Evolutionary conservation across 352 stramenopile species (phyloP), one percentile per base, ranked within the genome.

Genomic region (Globisporangium abappressorium): DNA sequence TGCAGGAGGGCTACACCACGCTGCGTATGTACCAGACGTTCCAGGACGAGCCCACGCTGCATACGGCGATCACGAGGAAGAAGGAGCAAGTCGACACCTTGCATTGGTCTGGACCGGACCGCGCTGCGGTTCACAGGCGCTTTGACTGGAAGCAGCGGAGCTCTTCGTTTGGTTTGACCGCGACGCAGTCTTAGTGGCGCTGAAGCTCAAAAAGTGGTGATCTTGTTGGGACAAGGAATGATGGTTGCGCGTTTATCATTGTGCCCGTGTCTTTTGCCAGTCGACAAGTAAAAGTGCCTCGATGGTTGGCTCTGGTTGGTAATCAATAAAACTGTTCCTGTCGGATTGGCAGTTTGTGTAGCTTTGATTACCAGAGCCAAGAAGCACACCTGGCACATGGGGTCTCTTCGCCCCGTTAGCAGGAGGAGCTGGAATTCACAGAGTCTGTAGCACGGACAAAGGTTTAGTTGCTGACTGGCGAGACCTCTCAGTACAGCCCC

Each of bases 61-160:
- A 90, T 11, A 62, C 65, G 1, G 82, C 82, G 34, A 90, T 88
- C 62, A 90, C 76, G 28, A 78, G 84, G 49, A 92, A 92, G 68
- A 72, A 78, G 20, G 20, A 60, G 57, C 60, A 68, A 26, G n/a
- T 18, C 4, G 54, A 7, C 12, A 20, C 53, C 30, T 6, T 33
- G 30, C 30, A 33, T 6, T 2, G 57, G 57, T 20, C 33, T 11
- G 34, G 11, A 62, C 12, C 57, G 57, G 24, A 49, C 30, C 34
- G 57, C 18, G 18, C 55, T 60, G 9, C 33, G 26, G 56, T 49
- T 18, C 43, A 49, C 15, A 49, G 15, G 18, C 43, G 5, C 15
- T 73, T 66, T 79, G 73, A 72, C 64, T 79, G 24, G 34, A 41
- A 41, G 34, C 34, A 20, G 20, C 49, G 24, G 59, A 30, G 22